Conservation (phyloP, 2,329 filamentous ascomycete species). For the Magnaporthales sp. region DNA sequence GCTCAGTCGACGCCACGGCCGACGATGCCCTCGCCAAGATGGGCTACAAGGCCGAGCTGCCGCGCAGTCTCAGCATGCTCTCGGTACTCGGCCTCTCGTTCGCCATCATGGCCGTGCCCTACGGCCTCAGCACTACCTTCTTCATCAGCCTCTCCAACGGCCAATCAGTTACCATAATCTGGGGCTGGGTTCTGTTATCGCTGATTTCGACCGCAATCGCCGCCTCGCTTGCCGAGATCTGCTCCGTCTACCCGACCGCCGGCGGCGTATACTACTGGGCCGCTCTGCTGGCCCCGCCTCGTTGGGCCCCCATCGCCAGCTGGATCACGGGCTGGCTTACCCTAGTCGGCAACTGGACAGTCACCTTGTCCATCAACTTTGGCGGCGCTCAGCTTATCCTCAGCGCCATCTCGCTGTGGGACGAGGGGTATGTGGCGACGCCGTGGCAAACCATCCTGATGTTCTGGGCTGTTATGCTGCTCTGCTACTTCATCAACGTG, state of each 20-base stretch:
- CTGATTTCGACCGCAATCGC: constrained; percentile 23
- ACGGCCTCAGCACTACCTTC: neutral
- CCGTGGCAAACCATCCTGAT: constrained; percentile 46
- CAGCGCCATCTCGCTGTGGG: constrained; percentile 26
- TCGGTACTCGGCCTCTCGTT: neutral
- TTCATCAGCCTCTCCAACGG: neutral
- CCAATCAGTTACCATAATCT: neutral
- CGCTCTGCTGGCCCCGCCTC: constrained; percentile 42
- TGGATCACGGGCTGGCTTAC: constrained; percentile 35
- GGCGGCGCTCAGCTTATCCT: constrained; percentile 28
- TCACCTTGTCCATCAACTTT: constrained; percentile 32
- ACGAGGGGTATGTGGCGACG: constrained; percentile 27
- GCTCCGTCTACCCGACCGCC: constrained; percentile 48
- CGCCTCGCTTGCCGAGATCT: constrained; percentile 49
- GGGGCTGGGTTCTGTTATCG: neutral
- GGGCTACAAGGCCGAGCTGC: neutral
- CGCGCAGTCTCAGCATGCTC: neutral
- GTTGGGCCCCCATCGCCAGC: constrained; percentile 26
- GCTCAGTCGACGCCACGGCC: neutral
- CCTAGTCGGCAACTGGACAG: constrained; percentile 30
- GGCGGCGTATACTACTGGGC: constrained; percentile 55
- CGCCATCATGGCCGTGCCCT: neutral
- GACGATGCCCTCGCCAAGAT: neutral
- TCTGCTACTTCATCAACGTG: constrained; percentile 46
- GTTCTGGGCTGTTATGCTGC: constrained; percentile 46